Evolutionary conservation across 2,329 filamentous ascomycete species (phyloP), one percentile per base, ranked within the genome.

Genomic region (Alternaria brassicae): DNA sequence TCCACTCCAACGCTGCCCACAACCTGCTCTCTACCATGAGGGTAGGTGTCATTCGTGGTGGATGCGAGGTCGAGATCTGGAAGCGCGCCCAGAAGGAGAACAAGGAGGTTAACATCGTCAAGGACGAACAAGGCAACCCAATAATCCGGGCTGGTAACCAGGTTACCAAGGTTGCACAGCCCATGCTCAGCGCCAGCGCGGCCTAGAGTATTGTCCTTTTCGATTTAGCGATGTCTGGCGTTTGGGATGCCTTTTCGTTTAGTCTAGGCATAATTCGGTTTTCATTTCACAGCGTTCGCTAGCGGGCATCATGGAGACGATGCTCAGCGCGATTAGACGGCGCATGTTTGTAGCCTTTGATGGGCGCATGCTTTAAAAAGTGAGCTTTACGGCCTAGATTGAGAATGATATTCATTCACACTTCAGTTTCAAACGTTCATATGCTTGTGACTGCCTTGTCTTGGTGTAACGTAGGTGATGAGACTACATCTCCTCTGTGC

Each of bases 81-180:
- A 80, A 80, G 75, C 78, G 78, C 48, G 76, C 76, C 41, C 77
- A 79, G 62, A 68, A 69, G 59, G 77, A 78, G 65, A 78, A 78
- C 83, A 93, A 94, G 83, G 91, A 93, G 70, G 85, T 91, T 58
- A 87, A 89, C 58, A 89, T 90, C 67, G 86, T 92, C 77, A 93
- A 91, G 77, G 93, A 97, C 76, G 90, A 88, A 15, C 83, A 87
- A 53, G 93, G 93, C 50, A 86, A 92, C 78, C 89, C 91, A 65
- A 93, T 97, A 69, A 87, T 96, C 73, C 90, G 93, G 65, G 93
- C 93, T 66, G 93, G 93, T 53, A 84, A 88, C 71, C 93, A 97
- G 81, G 86, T 91, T 60, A 97, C 93, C 69, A 92, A 92, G 80
- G 87, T 96, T 51, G 82, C 88, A 19, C 88, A 92, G 77, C 92